Conservation (phyloP, 2,329 filamentous ascomycete genomes). For the Xylaria sp. region DNA sequence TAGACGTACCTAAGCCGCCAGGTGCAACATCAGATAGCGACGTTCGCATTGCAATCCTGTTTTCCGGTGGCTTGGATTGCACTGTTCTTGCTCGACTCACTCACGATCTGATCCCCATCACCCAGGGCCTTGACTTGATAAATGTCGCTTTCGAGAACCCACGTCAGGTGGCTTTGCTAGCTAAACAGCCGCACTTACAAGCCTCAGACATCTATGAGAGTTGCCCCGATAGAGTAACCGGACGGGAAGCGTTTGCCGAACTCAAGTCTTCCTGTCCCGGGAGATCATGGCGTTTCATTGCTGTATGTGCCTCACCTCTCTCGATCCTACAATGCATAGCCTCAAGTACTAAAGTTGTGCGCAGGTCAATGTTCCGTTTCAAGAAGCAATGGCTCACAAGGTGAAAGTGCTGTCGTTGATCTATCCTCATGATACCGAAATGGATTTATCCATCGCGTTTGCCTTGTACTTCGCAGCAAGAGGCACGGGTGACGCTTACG, state of each 20-base stretch:
- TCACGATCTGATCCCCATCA: conserved; percentile 66
- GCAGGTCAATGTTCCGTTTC: conserved; percentile 74
- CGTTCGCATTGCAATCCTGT: conserved; percentile 69
- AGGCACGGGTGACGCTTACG: conserved; percentile 53
- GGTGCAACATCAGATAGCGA: conserved; percentile 31
- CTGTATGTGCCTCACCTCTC: conserved; percentile 40
- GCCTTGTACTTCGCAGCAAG: conserved; percentile 94
- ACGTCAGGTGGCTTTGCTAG: conserved; percentile 56
- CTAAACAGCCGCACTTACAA: conserved; percentile 30
- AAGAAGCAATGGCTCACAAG: conserved; percentile 65
- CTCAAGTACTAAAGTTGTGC: background rate
- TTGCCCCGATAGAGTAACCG: conserved; percentile 88
- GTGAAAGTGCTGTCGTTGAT: conserved; percentile 70
- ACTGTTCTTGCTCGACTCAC: conserved; percentile 76
- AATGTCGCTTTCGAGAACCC: conserved; percentile 98
- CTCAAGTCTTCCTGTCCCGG: conserved; percentile 62
- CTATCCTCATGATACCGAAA: conserved; percentile 91
- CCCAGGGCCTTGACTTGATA: conserved; percentile 74
- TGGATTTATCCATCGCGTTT: conserved; percentile 92
- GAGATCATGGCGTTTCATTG: conserved; percentile 77
- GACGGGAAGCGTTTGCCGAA: conserved; percentile 73
- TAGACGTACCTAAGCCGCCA: conserved; percentile 58
- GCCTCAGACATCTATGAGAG: conserved; percentile 58
- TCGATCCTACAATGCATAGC: background rate
- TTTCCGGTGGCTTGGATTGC: conserved; percentile 92